A percentile compares a stretch with the other conserved stretches of the same genome.
Evolutionary conservation across 805 yeast species (phyloP).

Genomic region (Crinitomyces ghanaensis): DNA sequence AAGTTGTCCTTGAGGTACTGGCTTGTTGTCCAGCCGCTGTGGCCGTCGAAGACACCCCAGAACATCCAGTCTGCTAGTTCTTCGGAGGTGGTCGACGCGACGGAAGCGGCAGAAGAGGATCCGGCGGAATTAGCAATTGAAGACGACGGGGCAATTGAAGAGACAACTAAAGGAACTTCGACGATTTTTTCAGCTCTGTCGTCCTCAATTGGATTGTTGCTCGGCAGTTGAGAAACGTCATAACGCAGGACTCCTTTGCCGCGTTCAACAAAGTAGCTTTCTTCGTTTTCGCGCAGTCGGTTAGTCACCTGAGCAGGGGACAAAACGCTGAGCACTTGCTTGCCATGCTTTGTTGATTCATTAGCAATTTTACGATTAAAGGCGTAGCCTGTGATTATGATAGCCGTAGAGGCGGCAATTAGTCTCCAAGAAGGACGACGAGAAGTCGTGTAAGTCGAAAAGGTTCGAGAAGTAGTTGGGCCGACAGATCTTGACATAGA

Average conservation of each 20-base stretch:
- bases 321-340: constrained; percentile 8
- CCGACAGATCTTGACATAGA: no score
- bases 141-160: no score
- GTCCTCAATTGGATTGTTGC: constrained; percentile 91
- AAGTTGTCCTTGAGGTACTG: constrained; percentile 73
- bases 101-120: no score
- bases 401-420: constrained; percentile 6
- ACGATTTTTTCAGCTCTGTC: constrained; percentile 72
- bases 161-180: constrained; percentile 41
- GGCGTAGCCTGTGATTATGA: constrained; percentile 4
- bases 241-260: constrained; percentile 82
- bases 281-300: constrained; percentile 61
- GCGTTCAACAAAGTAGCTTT: constrained; percentile 67
- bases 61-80: constrained; percentile 97
- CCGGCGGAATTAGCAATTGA: no score
- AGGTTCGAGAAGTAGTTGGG: no score
- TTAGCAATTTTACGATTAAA: constrained; percentile 6
- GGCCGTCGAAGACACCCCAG: constrained; percentile 95
- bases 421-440: constrained; percentile 5
- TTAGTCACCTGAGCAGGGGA: constrained; percentile 52
- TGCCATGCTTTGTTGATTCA: constrained; percentile 4
- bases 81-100: no score
- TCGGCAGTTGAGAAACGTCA: constrained; percentile 80
- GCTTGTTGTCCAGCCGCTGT: constrained; percentile 91
- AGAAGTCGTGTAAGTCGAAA: no score